Conservation (phyloP, 2,329 filamentous ascomycete species). For the Orbilia oligospora region DNA sequence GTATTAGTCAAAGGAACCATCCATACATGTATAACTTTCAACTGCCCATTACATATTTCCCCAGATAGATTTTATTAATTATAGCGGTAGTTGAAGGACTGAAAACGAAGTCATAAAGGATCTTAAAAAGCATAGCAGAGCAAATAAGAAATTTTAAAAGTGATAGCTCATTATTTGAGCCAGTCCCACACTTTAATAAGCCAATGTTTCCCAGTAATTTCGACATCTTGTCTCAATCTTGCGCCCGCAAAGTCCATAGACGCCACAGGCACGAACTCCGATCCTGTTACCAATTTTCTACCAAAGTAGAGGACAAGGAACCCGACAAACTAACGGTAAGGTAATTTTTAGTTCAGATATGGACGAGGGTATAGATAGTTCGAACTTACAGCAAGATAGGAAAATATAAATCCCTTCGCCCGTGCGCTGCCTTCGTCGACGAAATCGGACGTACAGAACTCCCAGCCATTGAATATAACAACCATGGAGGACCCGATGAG, state of each 20-base stretch:
- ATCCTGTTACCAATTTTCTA: constrained; percentile 51
- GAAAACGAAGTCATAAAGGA: not conserved
- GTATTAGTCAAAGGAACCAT: too few species aligned
- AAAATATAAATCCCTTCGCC: constrained; percentile 53
- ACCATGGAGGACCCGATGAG: constrained; percentile 60
- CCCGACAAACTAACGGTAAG: constrained; percentile 40
- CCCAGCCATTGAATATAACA: constrained; percentile 60
- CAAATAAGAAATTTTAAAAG: not conserved
- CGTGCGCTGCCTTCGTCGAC: constrained; percentile 50
- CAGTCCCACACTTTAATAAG: constrained; percentile 54
- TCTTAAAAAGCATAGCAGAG: not conserved
- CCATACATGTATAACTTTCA: too few species aligned
- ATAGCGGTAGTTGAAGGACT: too few species aligned
- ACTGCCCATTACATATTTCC: too few species aligned
- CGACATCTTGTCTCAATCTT: constrained; percentile 44
- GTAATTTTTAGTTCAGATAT: not conserved
- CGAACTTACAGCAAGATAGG: constrained; percentile 49
- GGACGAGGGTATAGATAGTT: not conserved
- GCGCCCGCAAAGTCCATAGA: constrained; percentile 59
- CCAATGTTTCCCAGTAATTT: constrained; percentile 53
- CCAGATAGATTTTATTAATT: too few species aligned
- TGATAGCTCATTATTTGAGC: constrained; percentile 39
- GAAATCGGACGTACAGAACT: constrained; percentile 51
- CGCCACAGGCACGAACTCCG: constrained; percentile 54
- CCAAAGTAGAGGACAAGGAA: constrained; percentile 56